Percentiles rank a stretch among this genome's conserved stretches.
These are phyloP conservation scores for Choanephora cucurbitarum DNA, from an alignment of 371 early-diverging fungal species.

Conservation along the genomic window DNA sequence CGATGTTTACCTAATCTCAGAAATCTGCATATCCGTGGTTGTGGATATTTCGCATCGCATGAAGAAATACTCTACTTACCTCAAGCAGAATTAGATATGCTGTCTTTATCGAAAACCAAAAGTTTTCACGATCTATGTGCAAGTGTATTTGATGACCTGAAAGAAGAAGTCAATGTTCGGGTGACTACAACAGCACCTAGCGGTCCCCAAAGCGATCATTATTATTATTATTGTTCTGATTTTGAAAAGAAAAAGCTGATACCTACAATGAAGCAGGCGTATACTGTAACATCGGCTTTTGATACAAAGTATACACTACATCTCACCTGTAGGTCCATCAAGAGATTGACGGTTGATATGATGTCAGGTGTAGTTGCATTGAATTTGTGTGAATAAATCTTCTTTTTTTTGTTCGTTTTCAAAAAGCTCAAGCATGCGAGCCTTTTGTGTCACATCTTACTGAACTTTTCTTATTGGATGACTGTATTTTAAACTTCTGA, in stretches of 20 bases:
- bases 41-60: background rate
- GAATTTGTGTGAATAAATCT: background rate
- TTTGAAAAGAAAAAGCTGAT: background rate
- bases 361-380: background rate
- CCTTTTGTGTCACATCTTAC: too few relatives aligned
- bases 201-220: background rate
- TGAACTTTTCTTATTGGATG: constrained; percentile 3
- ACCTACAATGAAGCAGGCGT: background rate
- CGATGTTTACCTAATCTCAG: background rate
- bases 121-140: background rate
- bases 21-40: background rate
- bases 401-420: too few relatives aligned
- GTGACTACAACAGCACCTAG: background rate
- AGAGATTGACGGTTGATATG: background rate
- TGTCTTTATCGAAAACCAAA: background rate
- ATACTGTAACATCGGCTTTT: background rate
- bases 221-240: background rate
- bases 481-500: background rate
- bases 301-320: background rate
- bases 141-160: background rate
- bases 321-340: background rate
- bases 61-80: background rate
- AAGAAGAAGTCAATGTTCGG: background rate
- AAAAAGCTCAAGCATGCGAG: too few relatives aligned
- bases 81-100: background rate